Base-by-base conservation (phyloP, 2,329 filamentous ascomycete genomes). In the Talaromyces sp. region DNA sequence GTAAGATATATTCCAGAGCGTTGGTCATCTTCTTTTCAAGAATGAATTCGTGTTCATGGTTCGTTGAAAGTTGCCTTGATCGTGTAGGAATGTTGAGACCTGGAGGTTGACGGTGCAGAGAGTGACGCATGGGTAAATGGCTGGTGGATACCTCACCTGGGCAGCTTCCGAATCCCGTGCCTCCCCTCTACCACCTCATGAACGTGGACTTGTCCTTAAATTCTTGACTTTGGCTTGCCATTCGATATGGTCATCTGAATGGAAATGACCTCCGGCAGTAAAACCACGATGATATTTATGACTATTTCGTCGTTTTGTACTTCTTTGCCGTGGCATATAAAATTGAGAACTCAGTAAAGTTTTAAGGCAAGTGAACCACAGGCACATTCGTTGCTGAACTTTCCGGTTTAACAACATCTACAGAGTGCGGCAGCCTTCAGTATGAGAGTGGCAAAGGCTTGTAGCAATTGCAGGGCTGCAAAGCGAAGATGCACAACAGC, bases 381-480 rank as follows among this genome's bases (percentile, higher is more conserved):
- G 27, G 27, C 27, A 8, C 27, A 31, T 31, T 31, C 27, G 11
- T 11, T 4, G 2, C 19, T 52, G 31, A 16, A 33, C 24, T 16
- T n/a, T 52, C 9, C 1, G 16, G 3, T 3, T 24, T 50, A 9
- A n/a, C 24, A 52, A 52, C 2, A 52, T n/a, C 48, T 33, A 10
- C 24, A 52, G 27, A 11, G 48, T n/a, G 7, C 22, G 39, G 10
- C 22, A 37, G 22, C 27, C 19, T 43, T 13, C 37, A 24, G 24
- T 14, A 57, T 57, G 60, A 56, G 60, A 33, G 39, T 45, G 27
- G 60, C 60, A 63, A 63, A 57, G 50, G 35, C 60, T 22, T 63
- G 50, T 37, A 63, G 33, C 27, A 39, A 57, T 24, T 63, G 60
- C 37, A 54, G 60, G 24, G 11, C 60, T 37, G 50, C 47, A 63